Conservation (phyloP, 441 rosid species). For the Erodium trifolium region DNA sequence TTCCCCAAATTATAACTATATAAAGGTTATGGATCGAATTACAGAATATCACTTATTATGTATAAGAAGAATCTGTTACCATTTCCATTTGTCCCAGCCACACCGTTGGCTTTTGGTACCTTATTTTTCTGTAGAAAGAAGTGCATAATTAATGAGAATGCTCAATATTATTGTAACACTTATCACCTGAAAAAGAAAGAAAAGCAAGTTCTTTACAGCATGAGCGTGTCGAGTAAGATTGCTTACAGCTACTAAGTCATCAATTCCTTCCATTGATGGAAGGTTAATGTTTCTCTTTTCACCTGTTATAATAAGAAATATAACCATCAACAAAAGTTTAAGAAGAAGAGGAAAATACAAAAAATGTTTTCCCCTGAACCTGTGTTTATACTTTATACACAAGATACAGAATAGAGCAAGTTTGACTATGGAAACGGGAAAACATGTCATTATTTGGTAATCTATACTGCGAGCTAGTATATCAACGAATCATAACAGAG, state of each 20-base stretch:
- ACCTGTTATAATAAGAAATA: slow-evolving; percentile 18
- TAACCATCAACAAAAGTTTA: slow-evolving; percentile 16
- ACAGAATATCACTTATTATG: neutral
- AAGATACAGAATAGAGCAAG: no score
- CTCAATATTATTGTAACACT: no score
- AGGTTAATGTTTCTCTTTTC: slow-evolving; percentile 34
- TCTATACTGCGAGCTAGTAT: no score
- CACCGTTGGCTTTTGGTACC: slow-evolving; percentile 33
- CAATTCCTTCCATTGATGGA: slow-evolving; percentile 38
- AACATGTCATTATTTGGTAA: no score
- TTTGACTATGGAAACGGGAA: no score
- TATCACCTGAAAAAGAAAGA: no score
- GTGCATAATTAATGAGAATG: slow-evolving; percentile 2
- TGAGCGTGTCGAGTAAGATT: neutral
- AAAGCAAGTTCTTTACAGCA: no score
- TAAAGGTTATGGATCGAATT: slow-evolving; percentile 11
- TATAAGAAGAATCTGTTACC: slow-evolving; percentile 36
- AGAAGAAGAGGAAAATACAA: neutral
- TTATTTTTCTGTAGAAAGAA: slow-evolving; percentile 38
- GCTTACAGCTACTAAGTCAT: slow-evolving; percentile 47
- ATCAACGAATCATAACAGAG: no score
- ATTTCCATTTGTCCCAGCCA: slow-evolving; percentile 28
- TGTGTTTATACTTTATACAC: no score
- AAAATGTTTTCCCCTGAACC: neutral
- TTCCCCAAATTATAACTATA: neutral